Evolutionary conservation across 371 early-diverging fungal species (phyloP).

Genomic region (Nosema muscidifuracis): DNA sequence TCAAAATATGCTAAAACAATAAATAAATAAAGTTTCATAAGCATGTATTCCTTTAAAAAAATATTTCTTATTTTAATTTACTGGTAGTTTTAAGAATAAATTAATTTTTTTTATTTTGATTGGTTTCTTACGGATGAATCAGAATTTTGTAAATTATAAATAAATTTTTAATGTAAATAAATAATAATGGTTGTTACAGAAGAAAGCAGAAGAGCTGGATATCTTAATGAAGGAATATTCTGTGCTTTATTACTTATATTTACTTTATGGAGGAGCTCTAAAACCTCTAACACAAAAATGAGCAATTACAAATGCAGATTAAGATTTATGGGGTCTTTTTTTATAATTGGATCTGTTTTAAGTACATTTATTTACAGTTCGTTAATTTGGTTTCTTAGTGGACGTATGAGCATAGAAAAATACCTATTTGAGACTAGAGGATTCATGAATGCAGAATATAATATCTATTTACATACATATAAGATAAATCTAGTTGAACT

Average conservation of each 20-base stretch:
- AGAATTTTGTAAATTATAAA: neutral
- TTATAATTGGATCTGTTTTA: conserved; percentile 13
- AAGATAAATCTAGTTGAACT: conserved; percentile 14
- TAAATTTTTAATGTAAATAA: neutral
- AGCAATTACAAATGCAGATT: conserved; percentile 16
- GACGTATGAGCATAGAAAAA: conserved; percentile 23
- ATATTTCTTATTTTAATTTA: too few species aligned
- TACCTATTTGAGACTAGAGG: conserved; percentile 18
- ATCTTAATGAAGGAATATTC: conserved; percentile 32
- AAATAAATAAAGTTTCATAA: too few species aligned
- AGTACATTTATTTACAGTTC: conserved; percentile 8
- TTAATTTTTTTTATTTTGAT: too few species aligned
- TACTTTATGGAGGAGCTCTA: conserved; percentile 29
- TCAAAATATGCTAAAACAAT: too few species aligned
- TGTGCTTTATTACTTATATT: conserved; percentile 14
- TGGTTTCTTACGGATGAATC: neutral
- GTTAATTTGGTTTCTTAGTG: conserved; percentile 13
- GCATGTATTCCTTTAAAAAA: too few species aligned
- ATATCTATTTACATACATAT: neutral
- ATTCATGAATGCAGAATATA: neutral
- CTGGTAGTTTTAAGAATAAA: too few species aligned
- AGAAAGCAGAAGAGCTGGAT: neutral
- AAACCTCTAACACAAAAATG: conserved; percentile 1
- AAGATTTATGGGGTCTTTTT: conserved; percentile 28
- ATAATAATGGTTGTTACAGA: neutral